phyloP scores from a whole-genome alignment of 75 land plant genomes.

The Cryptomeria japonica region DNA sequence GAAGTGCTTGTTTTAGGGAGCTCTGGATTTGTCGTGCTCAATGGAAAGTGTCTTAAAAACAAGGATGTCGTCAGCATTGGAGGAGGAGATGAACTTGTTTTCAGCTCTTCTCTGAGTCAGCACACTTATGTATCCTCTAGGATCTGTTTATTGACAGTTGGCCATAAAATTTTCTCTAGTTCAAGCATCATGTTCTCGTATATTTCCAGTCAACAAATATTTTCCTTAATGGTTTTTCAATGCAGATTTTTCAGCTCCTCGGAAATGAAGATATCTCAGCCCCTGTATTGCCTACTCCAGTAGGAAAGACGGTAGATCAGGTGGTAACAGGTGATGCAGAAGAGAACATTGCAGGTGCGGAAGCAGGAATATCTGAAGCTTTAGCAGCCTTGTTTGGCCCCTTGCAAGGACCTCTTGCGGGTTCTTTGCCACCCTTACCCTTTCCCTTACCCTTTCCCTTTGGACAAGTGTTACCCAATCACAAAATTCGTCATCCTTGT shows the following conservation, averaged over 20 bases:
- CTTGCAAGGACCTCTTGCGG: neutral
- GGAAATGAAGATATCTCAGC: conserved; percentile 22
- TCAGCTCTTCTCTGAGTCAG: conserved; percentile 34
- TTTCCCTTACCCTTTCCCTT: too few species aligned
- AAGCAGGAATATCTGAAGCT: conserved; percentile 23
- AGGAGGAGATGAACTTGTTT: conserved; percentile 74
- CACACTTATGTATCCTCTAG: conserved; percentile 81
- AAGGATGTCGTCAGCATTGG: conserved; percentile 22
- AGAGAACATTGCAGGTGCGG: neutral
- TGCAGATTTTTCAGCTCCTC: conserved; percentile 36
- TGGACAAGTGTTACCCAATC: conserved; percentile 2
- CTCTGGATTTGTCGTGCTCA: conserved; percentile 62
- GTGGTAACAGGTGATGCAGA: conserved; percentile 21
- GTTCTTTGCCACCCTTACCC: conserved; percentile 14
- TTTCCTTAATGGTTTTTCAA: conserved; percentile 26
- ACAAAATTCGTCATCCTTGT: neutral
- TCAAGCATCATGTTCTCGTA: conserved; percentile 18
- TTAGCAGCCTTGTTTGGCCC: conserved; percentile 23
- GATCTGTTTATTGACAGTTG: neutral
- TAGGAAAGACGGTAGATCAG: conserved; percentile 37
- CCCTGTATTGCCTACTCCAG: conserved; percentile 24
- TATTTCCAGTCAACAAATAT: conserved; percentile 22
- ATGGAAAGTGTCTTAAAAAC: conserved; percentile 31
- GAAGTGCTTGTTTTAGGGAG: conserved; percentile 43
- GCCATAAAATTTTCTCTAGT: neutral